Evolutionary conservation across 345 rosid genomes (phyloP).

Genomic region (Populus nigra): DNA sequence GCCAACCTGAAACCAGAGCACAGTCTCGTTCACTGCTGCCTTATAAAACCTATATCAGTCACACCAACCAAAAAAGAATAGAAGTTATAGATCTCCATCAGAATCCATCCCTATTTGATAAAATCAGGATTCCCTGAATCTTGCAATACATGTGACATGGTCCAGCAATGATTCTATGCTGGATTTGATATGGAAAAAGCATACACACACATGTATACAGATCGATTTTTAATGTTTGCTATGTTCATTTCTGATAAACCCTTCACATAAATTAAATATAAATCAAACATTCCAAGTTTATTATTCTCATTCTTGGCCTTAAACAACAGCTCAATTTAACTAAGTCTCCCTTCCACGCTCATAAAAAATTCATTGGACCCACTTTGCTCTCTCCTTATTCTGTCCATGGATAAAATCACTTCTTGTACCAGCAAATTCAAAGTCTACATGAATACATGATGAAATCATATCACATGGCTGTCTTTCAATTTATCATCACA

Average conservation of each 20-base stretch:
- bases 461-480: no score
- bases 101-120: slow-evolving; percentile 1
- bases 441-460: no score
- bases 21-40: slow-evolving; percentile 55
- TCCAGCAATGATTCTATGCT: not conserved
- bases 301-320: not conserved
- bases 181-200: not conserved
- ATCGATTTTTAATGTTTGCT: not conserved
- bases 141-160: not conserved
- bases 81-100: not conserved
- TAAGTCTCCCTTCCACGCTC: no score
- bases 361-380: no score
- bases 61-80: not conserved
- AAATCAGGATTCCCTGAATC: not conserved
- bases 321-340: no score
- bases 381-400: no score
- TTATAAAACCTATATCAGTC: slow-evolving; percentile 67
- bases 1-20: slow-evolving; percentile 99
- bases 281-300: not conserved
- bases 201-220: no score
- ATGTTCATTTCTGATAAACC: not conserved
- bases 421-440: no score
- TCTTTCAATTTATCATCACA: no score
- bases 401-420: no score
- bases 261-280: not conserved